Evolutionary conservation across 148 eudicot genomes (phyloP).

Genomic region (Limonium bicolor): DNA sequence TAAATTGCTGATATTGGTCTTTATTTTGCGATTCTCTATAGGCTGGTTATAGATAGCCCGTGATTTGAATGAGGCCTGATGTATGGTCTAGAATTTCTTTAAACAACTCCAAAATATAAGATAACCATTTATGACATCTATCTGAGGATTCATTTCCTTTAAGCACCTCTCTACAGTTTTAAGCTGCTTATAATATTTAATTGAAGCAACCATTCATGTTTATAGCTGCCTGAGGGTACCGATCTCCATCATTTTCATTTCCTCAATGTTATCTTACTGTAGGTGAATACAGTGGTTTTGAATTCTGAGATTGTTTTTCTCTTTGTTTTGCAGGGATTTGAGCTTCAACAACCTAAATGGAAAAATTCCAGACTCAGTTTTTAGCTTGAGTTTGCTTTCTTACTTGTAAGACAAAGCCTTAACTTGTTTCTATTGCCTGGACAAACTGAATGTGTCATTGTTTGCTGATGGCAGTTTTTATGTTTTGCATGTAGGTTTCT

Average conservation of each 20-base stretch:
- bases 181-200: too few relatives aligned
- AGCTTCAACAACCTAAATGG: conserved; percentile 82
- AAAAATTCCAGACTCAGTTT: conserved; percentile 46
- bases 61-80: neutral
- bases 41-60: too few relatives aligned
- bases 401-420: conserved; percentile 42
- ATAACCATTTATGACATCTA: neutral
- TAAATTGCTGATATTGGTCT: neutral
- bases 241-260: too few relatives aligned
- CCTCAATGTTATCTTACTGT: too few relatives aligned
- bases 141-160: too few relatives aligned
- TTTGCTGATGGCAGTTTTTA: neutral
- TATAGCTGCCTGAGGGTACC: too few relatives aligned
- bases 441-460: neutral
- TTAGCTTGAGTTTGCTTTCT: conserved; percentile 36
- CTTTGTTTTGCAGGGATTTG: conserved; percentile 46
- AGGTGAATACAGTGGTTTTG: too few relatives aligned
- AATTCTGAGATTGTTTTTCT: neutral
- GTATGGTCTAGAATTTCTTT: neutral
- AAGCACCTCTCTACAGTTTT: too few relatives aligned
- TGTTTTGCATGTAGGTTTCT: conserved; percentile 44
- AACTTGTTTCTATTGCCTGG: neutral
- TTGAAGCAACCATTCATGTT: too few relatives aligned
- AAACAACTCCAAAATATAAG: neutral
- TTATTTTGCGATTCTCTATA: neutral